A percentile compares a stretch with the other conserved stretches of the same genome.
Evolutionary conservation across 495 filamentous ascomycete genomes (phyloP).

Genomic region (Tuber melanosporum): DNA sequence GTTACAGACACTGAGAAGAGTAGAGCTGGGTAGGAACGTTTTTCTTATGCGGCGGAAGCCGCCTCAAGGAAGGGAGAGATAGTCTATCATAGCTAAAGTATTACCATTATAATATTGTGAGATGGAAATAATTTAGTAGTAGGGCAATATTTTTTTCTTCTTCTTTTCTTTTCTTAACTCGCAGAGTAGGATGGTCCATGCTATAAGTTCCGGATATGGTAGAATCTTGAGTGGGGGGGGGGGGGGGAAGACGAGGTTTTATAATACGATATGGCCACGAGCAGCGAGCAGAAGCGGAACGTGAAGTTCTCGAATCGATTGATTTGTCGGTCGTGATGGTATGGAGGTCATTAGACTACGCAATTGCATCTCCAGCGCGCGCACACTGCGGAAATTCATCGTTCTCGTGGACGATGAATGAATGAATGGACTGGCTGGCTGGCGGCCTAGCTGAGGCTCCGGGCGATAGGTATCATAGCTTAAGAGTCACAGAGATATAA

Average conservation of each 20-base stretch:
- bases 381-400: no score
- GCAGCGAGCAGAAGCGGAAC: not conserved
- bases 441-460: no score
- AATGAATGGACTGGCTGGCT: not conserved
- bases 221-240: not conserved
- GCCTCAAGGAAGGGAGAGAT: no score
- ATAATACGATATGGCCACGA: not conserved
- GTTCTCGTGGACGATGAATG: not conserved
- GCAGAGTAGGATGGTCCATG: not conserved
- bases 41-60: no score
- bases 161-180: no score
- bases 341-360: no score
- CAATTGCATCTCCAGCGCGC: not conserved
- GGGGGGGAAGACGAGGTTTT: not conserved
- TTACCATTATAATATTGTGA: no score
- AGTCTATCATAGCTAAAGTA: no score
- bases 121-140: no score
- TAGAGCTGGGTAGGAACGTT: no score
- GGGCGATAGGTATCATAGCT: not conserved
- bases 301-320: not conserved
- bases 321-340: not conserved
- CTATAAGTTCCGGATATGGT: not conserved
- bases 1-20: not conserved
- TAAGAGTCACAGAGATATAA: not conserved
- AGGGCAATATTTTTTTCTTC: no score